A percentile compares a stretch with the other conserved stretches of the same genome.
Conservation (phyloP, 768 basidiomycete species). For the Amanita rubescens region DNA sequence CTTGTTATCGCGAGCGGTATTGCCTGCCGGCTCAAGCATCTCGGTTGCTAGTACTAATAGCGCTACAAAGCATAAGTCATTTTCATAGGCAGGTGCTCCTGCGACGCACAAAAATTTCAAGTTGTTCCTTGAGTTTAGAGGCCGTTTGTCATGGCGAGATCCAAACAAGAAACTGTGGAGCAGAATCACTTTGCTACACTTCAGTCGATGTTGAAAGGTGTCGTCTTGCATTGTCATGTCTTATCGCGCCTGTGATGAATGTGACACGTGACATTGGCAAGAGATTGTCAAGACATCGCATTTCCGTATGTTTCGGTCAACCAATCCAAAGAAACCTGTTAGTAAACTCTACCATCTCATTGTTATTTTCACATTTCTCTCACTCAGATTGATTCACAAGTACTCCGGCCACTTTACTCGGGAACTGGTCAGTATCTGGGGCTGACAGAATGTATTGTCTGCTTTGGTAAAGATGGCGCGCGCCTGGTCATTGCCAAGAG, state of each 20-base stretch:
- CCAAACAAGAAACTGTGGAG: background rate
- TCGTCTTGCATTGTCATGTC: background rate
- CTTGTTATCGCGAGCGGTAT: constrained; percentile 4
- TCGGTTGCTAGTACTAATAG: too few relatives aligned
- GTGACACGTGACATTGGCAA: background rate
- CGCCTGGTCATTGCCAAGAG: background rate
- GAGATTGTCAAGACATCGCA: background rate
- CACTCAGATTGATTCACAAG: background rate
- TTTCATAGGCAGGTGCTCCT: too few relatives aligned
- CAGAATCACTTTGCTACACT: background rate
- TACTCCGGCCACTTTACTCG: background rate
- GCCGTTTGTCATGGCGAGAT: background rate
- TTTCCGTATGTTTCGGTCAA: background rate
- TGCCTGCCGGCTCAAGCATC: background rate
- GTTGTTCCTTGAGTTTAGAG: background rate
- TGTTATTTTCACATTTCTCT: background rate
- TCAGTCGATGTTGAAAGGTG: background rate
- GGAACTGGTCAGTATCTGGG: background rate
- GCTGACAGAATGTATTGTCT: background rate
- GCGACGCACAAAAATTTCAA: too few relatives aligned
- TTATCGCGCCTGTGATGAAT: background rate
- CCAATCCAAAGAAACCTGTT: background rate
- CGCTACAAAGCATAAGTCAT: too few relatives aligned
- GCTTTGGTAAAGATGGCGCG: background rate
- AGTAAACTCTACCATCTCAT: background rate